Conservation (phyloP, 169 alveolate species). For the Eimeria praecox region DNA sequence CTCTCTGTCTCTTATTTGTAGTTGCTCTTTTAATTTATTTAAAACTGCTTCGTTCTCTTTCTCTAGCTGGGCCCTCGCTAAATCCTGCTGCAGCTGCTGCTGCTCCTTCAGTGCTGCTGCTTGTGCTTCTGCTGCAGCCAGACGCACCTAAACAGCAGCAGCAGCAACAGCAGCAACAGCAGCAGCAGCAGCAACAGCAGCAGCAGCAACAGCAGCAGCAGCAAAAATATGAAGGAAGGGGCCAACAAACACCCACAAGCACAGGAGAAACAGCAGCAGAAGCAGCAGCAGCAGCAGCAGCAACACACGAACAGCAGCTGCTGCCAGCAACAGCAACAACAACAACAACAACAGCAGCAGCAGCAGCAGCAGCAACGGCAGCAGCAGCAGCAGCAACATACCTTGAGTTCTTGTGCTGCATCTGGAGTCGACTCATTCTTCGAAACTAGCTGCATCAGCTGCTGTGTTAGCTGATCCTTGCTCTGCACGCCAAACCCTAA, state of each 20-base stretch:
- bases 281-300: background rate
- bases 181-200: background rate
- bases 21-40: conserved; percentile 55
- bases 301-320: background rate
- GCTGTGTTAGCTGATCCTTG: conserved; percentile 28
- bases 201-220: too few relatives aligned
- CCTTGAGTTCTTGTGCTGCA: conserved; percentile 26
- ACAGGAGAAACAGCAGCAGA: background rate
- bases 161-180: background rate
- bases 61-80: conserved; percentile 48
- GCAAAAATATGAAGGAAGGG: too few relatives aligned
- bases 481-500: conserved; percentile 37
- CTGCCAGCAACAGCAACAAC: background rate
- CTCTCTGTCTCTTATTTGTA: conserved; percentile 72
- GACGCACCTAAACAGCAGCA: background rate
- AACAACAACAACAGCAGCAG: background rate
- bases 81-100: conserved; percentile 57
- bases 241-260: background rate
- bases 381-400: background rate
- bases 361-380: conserved; percentile 15
- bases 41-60: conserved; percentile 36
- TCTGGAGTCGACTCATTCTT: background rate
- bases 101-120: conserved; percentile 63
- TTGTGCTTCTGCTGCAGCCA: conserved; percentile 72
- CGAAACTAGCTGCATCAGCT: conserved; percentile 52